Conservation (phyloP, 805 yeast species). For the Suhomyces sp. region DNA sequence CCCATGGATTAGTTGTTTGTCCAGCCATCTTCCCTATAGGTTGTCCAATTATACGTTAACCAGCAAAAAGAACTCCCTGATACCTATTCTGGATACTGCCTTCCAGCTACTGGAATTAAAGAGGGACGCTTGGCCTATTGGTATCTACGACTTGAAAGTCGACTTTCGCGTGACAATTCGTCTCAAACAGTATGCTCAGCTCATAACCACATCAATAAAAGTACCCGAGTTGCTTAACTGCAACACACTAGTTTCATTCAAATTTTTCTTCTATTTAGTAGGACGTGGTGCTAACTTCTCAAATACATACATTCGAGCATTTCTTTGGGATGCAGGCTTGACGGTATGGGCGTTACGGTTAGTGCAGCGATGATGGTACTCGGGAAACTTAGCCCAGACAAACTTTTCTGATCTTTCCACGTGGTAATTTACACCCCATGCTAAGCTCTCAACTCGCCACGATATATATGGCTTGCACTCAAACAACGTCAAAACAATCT, state of each 20-base stretch:
- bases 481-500: constrained; percentile 65
- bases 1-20: too few relatives aligned
- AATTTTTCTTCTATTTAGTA: too few relatives aligned
- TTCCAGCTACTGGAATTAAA: too few relatives aligned
- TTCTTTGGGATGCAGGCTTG: constrained; percentile 69
- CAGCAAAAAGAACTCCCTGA: background rate
- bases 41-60: background rate
- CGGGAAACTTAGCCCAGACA: constrained; percentile 69
- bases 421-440: constrained; percentile 54
- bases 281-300: constrained; percentile 34
- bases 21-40: background rate
- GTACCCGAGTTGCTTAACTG: background rate
- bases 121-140: too few relatives aligned
- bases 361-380: constrained; percentile 79
- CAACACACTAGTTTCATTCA: too few relatives aligned
- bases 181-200: background rate
- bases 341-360: constrained; percentile 72
- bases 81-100: background rate
- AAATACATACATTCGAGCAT: constrained; percentile 75
- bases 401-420: constrained; percentile 70
- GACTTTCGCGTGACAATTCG: background rate
- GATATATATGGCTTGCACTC: constrained; percentile 89
- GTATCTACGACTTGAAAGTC: background rate
- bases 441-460: constrained; percentile 78
- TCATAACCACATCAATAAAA: background rate